Base-by-base conservation (phyloP, 805 yeast species). In the Suhomyces sp. region DNA sequence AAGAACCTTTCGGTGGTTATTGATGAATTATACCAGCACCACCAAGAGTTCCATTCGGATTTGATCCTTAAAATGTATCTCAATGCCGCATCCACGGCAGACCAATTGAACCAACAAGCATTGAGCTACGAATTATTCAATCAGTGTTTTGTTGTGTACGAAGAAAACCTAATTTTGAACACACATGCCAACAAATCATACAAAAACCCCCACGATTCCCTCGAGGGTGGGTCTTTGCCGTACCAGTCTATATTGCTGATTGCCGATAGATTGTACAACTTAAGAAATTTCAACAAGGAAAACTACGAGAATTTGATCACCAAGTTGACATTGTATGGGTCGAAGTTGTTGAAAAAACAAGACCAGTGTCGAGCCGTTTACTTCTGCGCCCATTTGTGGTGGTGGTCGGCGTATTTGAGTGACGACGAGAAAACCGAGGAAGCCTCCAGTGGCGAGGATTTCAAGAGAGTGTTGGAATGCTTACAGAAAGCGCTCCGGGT, bases 331-430 rank as follows among this genome's bases (percentile, higher is more conserved):
- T 72, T 92, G 47, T 90, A 90, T 62, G 96, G 96, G 5, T 89
- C 96, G 12, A 90, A 89, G 68, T 76, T 94, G 48, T 77, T 93
- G 62, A 90, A 89, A 68, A 93, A 93, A 67, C 91, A 94, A 35
- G 98, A 93, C 63, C 99, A 94, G 69, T 92, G 97, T 67, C 82
- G 97, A 13, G 86, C 96, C 0, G 96, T 91, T 5, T 90, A 88
- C 65, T 70, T 83, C 49, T 92, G 97, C 44, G 85, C 96, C 1
- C 97, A 94, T 69, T 72, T 94, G 47, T 94, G 97, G 97, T 89
- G 96, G 94, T 87, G 93, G 63, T 84, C 86, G 23, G 91, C 88
- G 54, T 56, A 77, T 15, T 67, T 66, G 49, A 71, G 73, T 0
- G 70, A 73, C 0, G 66, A 62, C 31, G 56, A 53, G 47, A 55